Evolutionary conservation across 2,329 filamentous ascomycete species (phyloP), one percentile per base, ranked within the genome.

Genomic region (Penicillium sp.): DNA sequence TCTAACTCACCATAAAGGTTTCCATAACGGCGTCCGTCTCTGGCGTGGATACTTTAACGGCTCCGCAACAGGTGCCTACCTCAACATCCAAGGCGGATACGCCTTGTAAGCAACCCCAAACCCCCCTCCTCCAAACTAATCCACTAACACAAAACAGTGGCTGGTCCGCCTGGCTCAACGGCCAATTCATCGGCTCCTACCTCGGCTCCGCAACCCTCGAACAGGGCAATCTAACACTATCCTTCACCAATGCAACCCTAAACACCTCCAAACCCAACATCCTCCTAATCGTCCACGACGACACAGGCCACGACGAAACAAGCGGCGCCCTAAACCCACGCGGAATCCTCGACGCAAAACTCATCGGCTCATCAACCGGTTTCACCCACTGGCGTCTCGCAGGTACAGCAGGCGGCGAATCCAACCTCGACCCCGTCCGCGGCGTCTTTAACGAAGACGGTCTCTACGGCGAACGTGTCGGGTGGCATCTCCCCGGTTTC

Each of bases 271-370:
- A 83, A 2, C 76, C 88, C 6, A 80, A 87, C n/a, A 74, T 88
- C 3, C 76, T 88, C 26, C 83, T 86, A 72, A 84, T 89, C 68
- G 82, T 88, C 74, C 86, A 84, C 19, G 86, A 86, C 10, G 85
- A 88, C 68, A 73, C 72, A 22, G 73, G 72, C 35, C 73, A 75
- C 58, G 72, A 74, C 54, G 22, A 73, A 53, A 74, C 71, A 51
- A 69, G 63, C 22, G 72, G 72, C 2, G 72, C 70, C 2, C 64
- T 74, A 6, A 73, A 75, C 55, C 73, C 73, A 0, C 70, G 72
- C 42, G 73, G 73, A 4, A 75, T 75, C 40, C 64, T 73, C 44
- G 86, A 87, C 54, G 79, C 85, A 28, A 82, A 81, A 0, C 77
- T 78, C 1, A 79, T 76, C 0, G 83, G 83, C 5, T 75, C 17